These are phyloP conservation scores for Haberlea rhodopensis DNA, from an alignment of 257 asterid genomes.

Conservation along the genomic window DNA sequence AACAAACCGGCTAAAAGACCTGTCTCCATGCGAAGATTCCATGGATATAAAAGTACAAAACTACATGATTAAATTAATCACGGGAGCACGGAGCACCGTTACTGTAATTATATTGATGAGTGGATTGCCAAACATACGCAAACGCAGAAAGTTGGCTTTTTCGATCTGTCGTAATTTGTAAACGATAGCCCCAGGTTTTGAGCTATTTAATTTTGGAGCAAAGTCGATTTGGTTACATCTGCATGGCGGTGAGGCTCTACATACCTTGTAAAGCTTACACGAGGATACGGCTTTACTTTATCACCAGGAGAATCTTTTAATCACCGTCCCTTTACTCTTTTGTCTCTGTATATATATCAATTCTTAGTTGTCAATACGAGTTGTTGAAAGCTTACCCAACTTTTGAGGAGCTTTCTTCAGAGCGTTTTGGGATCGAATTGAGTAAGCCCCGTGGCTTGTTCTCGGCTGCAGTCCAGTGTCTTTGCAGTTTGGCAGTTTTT, in stretches of 20 bases:
- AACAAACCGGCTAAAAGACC: neutral
- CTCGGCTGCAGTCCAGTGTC: slow-evolving; percentile 20
- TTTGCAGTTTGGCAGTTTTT: neutral
- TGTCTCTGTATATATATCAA: slow-evolving; percentile 9
- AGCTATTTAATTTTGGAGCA: slow-evolving; percentile 16
- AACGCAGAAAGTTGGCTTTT: slow-evolving; percentile 2
- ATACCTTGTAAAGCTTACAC: slow-evolving; percentile 49
- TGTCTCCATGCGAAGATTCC: neutral
- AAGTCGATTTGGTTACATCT: slow-evolving; percentile 39
- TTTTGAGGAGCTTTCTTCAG: neutral
- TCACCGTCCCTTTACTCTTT: slow-evolving; percentile 23
- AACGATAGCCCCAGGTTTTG: neutral
- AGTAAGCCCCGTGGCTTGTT: slow-evolving; percentile 32
- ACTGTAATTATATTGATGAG: neutral
- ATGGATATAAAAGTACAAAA: neutral
- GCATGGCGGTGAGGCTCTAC: slow-evolving; percentile 58
- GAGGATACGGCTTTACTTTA: slow-evolving; percentile 45
- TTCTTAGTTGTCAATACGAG: slow-evolving; percentile 23
- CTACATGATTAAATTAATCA: neutral
- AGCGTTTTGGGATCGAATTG: slow-evolving; percentile 31
- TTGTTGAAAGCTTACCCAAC: slow-evolving; percentile 4
- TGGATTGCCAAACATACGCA: slow-evolving; percentile 11
- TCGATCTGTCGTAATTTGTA: neutral
- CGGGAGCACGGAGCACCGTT: slow-evolving; percentile 5
- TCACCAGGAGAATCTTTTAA: slow-evolving; percentile 45